Evolutionary conservation across 371 early-diverging fungal genomes (phyloP).

Genomic region (Apophysomyces sp.): DNA sequence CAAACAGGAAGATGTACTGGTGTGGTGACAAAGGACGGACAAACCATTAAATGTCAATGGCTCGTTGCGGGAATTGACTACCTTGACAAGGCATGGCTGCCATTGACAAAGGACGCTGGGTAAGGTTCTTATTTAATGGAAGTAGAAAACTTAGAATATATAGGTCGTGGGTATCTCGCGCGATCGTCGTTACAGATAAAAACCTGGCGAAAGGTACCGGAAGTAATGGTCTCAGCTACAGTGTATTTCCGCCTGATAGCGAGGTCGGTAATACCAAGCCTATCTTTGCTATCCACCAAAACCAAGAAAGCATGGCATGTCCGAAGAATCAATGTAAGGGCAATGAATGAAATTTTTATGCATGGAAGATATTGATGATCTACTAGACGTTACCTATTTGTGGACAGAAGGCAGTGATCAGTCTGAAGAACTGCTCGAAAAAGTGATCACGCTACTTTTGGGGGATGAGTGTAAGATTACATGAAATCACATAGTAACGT

Average conservation of each 20-base stretch:
- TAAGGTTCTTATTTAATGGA: slow-evolving; percentile 17
- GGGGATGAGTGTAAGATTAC: slow-evolving; percentile 9
- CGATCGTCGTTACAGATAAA: slow-evolving; percentile 49
- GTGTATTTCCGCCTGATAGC: slow-evolving; percentile 60
- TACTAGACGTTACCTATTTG: slow-evolving; percentile 29
- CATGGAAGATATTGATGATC: too few species aligned
- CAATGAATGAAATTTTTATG: not conserved
- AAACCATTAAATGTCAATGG: slow-evolving; percentile 41
- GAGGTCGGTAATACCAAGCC: slow-evolving; percentile 41
- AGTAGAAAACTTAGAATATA: slow-evolving; percentile 5
- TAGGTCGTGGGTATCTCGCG: slow-evolving; percentile 50
- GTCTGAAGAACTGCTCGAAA: slow-evolving; percentile 24
- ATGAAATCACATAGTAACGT: not conserved
- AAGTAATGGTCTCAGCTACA: slow-evolving; percentile 35
- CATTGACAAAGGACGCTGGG: slow-evolving; percentile 18
- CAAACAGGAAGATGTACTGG: slow-evolving; percentile 38
- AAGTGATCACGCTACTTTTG: slow-evolving; percentile 25
- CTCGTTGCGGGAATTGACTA: slow-evolving; percentile 57
- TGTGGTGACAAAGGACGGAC: slow-evolving; percentile 46
- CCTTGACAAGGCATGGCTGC: slow-evolving; percentile 39
- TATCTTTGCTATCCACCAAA: slow-evolving; percentile 56
- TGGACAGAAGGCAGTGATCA: slow-evolving; percentile 25
- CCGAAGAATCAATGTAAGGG: slow-evolving; percentile 61
- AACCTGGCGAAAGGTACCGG: slow-evolving; percentile 38
- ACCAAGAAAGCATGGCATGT: slow-evolving; percentile 61